Percentiles rank a stretch among this genome's conserved stretches.
Evolutionary conservation across 2,329 filamentous ascomycete genomes (phyloP).

Genomic region (Cordyceps cateniannulata): DNA sequence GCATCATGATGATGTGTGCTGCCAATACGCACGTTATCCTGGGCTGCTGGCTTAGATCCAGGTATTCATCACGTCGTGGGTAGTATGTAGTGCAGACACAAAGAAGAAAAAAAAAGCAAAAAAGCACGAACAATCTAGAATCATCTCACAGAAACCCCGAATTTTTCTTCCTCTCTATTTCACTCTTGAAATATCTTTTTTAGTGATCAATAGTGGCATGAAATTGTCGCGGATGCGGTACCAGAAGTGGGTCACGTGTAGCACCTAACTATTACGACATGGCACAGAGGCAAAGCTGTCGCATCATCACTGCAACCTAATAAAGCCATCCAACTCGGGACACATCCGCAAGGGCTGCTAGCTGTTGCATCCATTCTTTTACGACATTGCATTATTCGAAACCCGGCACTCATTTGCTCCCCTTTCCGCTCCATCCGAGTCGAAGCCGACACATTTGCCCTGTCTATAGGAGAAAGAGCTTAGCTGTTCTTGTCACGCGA

Average conservation of each 20-base stretch:
- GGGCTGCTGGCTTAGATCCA: neutral
- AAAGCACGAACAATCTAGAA: too few relatives aligned
- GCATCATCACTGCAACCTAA: neutral
- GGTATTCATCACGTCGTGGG: too few relatives aligned
- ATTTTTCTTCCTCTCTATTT: too few relatives aligned
- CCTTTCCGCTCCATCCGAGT: neutral
- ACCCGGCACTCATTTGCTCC: neutral
- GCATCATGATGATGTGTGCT: neutral
- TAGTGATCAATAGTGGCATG: neutral
- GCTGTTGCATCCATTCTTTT: conserved; percentile 10
- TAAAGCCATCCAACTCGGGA: neutral
- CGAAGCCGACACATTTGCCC: neutral
- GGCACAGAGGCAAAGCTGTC: neutral
- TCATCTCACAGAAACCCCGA: too few relatives aligned
- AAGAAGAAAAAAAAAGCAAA: too few relatives aligned
- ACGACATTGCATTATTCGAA: neutral
- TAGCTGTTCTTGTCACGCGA: neutral
- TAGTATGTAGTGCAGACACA: too few relatives aligned
- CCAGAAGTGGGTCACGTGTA: conserved; percentile 11
- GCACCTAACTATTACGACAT: conserved; percentile 2
- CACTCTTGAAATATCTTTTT: neutral
- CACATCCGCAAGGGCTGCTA: neutral
- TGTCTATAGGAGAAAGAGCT: too few relatives aligned
- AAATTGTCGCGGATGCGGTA: neutral
- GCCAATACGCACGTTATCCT: neutral